Conservation (phyloP, 2,329 filamentous ascomycete genomes). For the Didymella sp. region DNA sequence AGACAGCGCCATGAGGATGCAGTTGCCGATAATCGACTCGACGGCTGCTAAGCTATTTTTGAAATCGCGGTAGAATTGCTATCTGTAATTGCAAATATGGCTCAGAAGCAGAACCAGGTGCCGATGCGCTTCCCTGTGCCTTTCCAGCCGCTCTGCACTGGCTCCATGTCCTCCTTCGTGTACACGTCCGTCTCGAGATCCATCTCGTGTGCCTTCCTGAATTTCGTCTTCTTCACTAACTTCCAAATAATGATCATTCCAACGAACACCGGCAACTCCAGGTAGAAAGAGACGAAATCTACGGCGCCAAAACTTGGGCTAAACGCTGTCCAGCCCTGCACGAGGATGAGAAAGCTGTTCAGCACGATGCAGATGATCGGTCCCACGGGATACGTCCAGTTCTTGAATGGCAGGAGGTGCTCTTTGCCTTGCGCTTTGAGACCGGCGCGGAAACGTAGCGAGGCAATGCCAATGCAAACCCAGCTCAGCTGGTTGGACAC, state of each 20-base stretch:
- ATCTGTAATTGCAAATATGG: neutral
- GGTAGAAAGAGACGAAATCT: constrained; percentile 59
- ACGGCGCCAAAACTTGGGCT: constrained; percentile 51
- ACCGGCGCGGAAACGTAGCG: constrained; percentile 62
- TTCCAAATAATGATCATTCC: constrained; percentile 41
- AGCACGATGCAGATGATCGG: constrained; percentile 46
- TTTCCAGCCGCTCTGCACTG: constrained; percentile 32
- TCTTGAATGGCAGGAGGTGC: constrained; percentile 60
- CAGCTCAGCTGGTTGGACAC: constrained; percentile 61
- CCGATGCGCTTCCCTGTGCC: constrained; percentile 32
- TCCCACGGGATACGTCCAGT: constrained; percentile 64
- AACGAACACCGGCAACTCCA: constrained; percentile 48
- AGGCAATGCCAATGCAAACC: constrained; percentile 63
- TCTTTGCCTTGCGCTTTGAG: constrained; percentile 56
- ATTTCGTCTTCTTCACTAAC: constrained; percentile 37
- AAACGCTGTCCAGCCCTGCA: constrained; percentile 60
- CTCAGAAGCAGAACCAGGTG: constrained; percentile 40
- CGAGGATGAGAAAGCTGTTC: constrained; percentile 40
- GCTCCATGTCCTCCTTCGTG: constrained; percentile 40
- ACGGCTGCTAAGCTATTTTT: neutral
- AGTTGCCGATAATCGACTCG: constrained; percentile 3
- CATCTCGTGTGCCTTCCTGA: constrained; percentile 37
- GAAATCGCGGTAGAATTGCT: neutral
- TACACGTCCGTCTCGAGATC: constrained; percentile 43
- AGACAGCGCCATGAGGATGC: neutral